These are phyloP conservation scores for Balansia obtecta DNA, from an alignment of 2,329 filamentous ascomycete genomes.

Conservation along the genomic window DNA sequence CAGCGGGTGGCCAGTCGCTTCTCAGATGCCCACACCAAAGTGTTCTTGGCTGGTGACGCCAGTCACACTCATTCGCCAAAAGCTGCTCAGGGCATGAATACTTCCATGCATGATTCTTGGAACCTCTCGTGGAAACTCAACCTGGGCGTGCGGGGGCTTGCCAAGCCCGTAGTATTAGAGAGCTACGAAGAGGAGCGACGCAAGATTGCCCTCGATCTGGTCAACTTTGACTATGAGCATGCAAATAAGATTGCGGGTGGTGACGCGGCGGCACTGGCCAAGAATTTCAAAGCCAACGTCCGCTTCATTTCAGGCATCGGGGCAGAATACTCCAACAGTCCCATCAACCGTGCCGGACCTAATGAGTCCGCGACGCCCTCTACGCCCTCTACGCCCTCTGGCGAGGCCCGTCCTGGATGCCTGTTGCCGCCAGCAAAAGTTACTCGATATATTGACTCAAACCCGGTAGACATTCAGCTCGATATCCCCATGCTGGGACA, in stretches of 20 bases:
- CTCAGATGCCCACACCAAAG: conserved; percentile 44
- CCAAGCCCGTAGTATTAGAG: conserved; percentile 39
- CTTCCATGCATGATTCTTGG: conserved; percentile 46
- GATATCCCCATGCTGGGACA: conserved; percentile 69
- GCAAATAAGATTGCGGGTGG: conserved; percentile 47
- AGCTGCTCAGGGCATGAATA: conserved; percentile 58
- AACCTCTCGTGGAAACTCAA: conserved; percentile 45
- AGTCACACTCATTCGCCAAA: conserved; percentile 64
- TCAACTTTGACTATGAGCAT: conserved; percentile 46
- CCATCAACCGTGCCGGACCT: conserved; percentile 30
- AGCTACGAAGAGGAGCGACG: conserved; percentile 53
- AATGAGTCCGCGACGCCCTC: conserved; percentile 27
- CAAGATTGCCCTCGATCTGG: conserved; percentile 46
- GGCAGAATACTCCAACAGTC: conserved; percentile 43
- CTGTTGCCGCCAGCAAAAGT: conserved; percentile 56
- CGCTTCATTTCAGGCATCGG: conserved; percentile 64
- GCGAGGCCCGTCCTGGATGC: conserved; percentile 40
- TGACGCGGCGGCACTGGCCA: conserved; percentile 48
- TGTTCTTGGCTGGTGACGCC: conserved; percentile 61
- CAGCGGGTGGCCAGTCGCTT: conserved; percentile 61
- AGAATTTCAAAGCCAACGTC: conserved; percentile 59
- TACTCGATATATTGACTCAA: conserved; percentile 64
- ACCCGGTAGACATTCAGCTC: conserved; percentile 64
- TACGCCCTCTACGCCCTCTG: conserved; percentile 31
- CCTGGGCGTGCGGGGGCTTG: conserved; percentile 41